phyloP scores from a whole-genome alignment of 441 rosid species.

The Dalechampia spathulata region DNA sequence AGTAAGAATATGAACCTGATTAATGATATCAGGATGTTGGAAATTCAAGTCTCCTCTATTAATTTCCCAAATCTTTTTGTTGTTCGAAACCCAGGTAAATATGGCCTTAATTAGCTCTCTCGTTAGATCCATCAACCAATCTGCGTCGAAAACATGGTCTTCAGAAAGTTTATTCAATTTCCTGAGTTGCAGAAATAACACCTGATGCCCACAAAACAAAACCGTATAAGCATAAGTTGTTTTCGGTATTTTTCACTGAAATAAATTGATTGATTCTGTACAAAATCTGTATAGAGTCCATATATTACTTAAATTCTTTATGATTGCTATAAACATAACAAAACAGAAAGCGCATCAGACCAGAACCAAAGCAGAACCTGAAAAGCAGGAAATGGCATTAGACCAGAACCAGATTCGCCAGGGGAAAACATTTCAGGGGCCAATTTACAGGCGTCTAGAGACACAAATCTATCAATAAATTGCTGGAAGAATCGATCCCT shows the following conservation, averaged over 20 bases:
- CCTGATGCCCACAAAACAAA: slow-evolving; percentile 25
- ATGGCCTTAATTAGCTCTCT: slow-evolving; percentile 41
- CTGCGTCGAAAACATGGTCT: slow-evolving; percentile 30
- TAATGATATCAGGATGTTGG: slow-evolving; percentile 15
- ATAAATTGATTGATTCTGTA: too few relatives aligned
- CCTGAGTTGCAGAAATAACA: slow-evolving; percentile 46
- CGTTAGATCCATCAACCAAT: slow-evolving; percentile 45
- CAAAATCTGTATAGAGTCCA: too few relatives aligned
- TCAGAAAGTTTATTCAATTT: slow-evolving; percentile 34
- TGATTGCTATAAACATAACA: too few relatives aligned
- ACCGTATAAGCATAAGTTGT: background rate
- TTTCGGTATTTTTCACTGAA: background rate
- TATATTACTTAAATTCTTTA: too few relatives aligned
- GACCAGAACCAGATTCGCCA: slow-evolving; percentile 13
- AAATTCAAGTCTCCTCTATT: slow-evolving; percentile 13
- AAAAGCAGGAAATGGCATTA: slow-evolving; percentile 39
- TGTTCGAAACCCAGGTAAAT: slow-evolving; percentile 36
- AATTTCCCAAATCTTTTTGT: slow-evolving; percentile 26
- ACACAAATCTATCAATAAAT: slow-evolving; percentile 26
- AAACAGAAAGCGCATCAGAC: too few relatives aligned
- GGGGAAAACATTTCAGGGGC: slow-evolving; percentile 10
- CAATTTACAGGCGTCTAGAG: slow-evolving; percentile 19
- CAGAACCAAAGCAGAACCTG: slow-evolving; percentile 27
- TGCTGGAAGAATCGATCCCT: slow-evolving; percentile 40
- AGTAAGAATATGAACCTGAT: slow-evolving; percentile 29